Conservation (phyloP, 139 green algal species). For the Chlorella sp. region DNA sequence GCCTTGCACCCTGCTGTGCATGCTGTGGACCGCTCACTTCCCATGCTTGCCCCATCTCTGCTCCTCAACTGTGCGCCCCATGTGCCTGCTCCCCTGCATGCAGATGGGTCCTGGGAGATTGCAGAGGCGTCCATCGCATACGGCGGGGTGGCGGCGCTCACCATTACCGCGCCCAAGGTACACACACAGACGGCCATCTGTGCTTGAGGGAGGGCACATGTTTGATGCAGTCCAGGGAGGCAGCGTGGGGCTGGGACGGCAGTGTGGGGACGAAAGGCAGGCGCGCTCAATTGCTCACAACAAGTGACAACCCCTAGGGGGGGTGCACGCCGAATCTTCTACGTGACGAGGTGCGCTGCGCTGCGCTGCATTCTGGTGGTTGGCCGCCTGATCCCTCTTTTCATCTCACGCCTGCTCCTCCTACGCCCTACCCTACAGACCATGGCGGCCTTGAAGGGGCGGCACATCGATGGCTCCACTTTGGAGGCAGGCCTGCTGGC, state of each 20-base stretch:
- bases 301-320: too few species aligned
- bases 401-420: background rate
- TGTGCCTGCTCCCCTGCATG: background rate
- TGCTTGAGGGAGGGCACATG: too few species aligned
- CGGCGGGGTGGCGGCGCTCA: constrained; percentile 87
- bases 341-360: too few species aligned
- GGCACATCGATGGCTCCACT: constrained; percentile 61
- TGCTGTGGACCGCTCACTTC: background rate
- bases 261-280: too few species aligned
- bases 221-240: too few species aligned
- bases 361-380: background rate
- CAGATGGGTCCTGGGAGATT: constrained; percentile 63
- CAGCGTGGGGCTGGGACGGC: too few species aligned
- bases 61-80: background rate
- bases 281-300: background rate
- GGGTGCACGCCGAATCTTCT: too few species aligned
- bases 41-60: background rate
- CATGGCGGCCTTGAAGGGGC: constrained; percentile 62
- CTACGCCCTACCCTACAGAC: background rate
- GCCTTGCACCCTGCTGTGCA: too few species aligned
- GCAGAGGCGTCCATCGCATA: constrained; percentile 78
- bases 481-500: constrained; percentile 70
- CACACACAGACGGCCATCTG: too few species aligned
- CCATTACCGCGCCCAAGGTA: constrained; percentile 68
- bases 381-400: background rate